phyloP scores from a whole-genome alignment of 2,329 filamentous ascomycete genomes.

The Fusarium tupiense region DNA sequence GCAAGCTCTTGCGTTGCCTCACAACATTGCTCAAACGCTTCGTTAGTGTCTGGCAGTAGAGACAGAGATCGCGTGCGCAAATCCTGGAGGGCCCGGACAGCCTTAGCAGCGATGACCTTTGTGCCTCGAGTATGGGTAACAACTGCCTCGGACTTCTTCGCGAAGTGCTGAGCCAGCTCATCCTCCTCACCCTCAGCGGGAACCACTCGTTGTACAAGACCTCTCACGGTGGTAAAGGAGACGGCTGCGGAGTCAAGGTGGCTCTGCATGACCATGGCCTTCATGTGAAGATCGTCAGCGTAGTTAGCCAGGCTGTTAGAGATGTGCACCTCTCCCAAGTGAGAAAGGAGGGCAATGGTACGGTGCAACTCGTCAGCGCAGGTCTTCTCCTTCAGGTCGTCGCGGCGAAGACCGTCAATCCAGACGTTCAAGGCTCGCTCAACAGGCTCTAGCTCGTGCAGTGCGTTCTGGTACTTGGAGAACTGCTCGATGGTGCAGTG shows the following conservation, averaged over 20 bases:
- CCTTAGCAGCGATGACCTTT: conserved; percentile 85
- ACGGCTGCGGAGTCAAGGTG: conserved; percentile 82
- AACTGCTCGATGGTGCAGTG: conserved; percentile 84
- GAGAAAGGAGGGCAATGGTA: conserved; percentile 86
- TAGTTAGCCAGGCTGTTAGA: conserved; percentile 74
- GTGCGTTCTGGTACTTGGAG: conserved; percentile 77
- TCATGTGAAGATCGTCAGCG: conserved; percentile 83
- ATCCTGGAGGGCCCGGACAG: conserved; percentile 79
- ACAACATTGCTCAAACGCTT: conserved; percentile 77
- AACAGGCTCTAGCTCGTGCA: conserved; percentile 90
- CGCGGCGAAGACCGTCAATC: conserved; percentile 84
- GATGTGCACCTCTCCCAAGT: conserved; percentile 85
- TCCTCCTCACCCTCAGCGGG: conserved; percentile 63
- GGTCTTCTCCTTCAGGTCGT: conserved; percentile 86
- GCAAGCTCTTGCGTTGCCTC: conserved; percentile 71
- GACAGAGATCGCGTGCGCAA: conserved; percentile 79
- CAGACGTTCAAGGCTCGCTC: conserved; percentile 89
- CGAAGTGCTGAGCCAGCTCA: conserved; percentile 73
- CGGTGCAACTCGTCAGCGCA: conserved; percentile 84
- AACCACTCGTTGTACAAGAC: conserved; percentile 74
- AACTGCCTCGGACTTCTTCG: conserved; percentile 75
- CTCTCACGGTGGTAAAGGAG: conserved; percentile 70
- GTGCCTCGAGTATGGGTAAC: conserved; percentile 81
- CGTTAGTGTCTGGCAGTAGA: conserved; percentile 72
- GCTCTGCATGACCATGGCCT: conserved; percentile 78